Base-by-base conservation (phyloP, 176 grass and related monocot species). In the Chrysopogon serrulatus region DNA sequence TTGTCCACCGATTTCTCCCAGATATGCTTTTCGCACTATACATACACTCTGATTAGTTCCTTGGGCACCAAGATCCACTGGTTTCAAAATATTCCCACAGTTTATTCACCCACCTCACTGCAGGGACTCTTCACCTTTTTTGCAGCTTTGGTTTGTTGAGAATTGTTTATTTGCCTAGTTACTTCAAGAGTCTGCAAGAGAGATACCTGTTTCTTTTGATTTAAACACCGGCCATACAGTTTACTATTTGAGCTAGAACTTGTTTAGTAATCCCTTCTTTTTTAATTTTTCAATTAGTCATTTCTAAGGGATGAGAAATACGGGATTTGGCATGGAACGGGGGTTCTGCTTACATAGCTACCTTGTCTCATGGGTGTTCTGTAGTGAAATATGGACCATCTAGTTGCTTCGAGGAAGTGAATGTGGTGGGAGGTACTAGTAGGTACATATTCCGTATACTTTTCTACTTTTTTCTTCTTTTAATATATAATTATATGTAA, bases 41-140 rank as follows among this genome's bases (percentile, higher is more conserved):
- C 71, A 61, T 11, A 27, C 2, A 18, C 4, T 17, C 1, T 28
- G 34, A 26, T 7, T 39, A 56, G 18, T 67, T 81, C 43, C 44
- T 56, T 74, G 44, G 40, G 19, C 31, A 42, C 18, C 7, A 73
- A 80, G 77, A 17, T n/a, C 31, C 60, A 21, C 45, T 66, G 60
- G 54, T 84, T 13, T 54, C 72, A 67, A 75, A 28, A 76, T 65
- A 76, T 76, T 76, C 73, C 45, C 72, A 67, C 33, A 17, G 45
- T 23, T 53, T 27, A 18, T 21, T 39, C 65, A 18, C 23, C 41
- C 33, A 27, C 65, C 65, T 56, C 47, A 0, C 8, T 34, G 28
- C 31, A 36, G 12, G 30, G 44, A 15, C 42, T 65, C 31, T 47
- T 18, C 41, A 51, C 63, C 43, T 39, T 7, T 68, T 80, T 53